Base-by-base conservation (phyloP, 305 asterid species). In the Solanum chacoense region DNA sequence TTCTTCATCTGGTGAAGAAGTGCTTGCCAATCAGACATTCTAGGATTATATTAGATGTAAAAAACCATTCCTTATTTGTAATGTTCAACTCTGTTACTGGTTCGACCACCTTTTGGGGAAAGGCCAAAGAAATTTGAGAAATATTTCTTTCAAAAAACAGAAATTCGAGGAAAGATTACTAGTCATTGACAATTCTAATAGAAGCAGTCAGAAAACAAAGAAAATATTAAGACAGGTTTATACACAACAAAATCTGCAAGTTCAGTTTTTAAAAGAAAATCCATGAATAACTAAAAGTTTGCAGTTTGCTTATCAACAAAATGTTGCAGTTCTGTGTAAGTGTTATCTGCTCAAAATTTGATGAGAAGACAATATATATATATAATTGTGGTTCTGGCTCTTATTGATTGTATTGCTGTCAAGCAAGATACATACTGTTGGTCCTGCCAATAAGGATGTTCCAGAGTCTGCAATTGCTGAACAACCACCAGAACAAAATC, bases 391-490 rank as follows among this genome's bases (percentile, higher is more conserved):
- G 35, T 34, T 50, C 74, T 50, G 73, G 24, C 24, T 83, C 87
- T 55, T 83, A 55, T 28, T 36, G 34, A 76, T 28, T 16, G 32
- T 10, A 59, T 74, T 22, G 34, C 34, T 24, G 18, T 63, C 50
- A 32, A 71, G 85, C 14, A 32, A 85, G 83, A 86, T 71, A 92
- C 98, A 76, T 93, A 96, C 99, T 26, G 98, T 95, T 69, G 99
- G 98, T 90, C 99, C 99, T 20, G 99, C 96, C 94, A 96, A 92
- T 91, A 95, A 91, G 69, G 99, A 95, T 74, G 98, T 95, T 85
- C 99, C 99, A 88, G 99, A 95, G 91, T 96, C 98, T 11, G 98
- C 98, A 86, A 96, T 96, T 59, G 99, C 98, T 32, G 99, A 91
- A 93, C 99, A 96, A 77, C 99, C 98, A 22, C 92, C 91, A 26